Evolutionary conservation across 495 filamentous ascomycete genomes (phyloP).

Genomic region (Penicillium salamii): DNA sequence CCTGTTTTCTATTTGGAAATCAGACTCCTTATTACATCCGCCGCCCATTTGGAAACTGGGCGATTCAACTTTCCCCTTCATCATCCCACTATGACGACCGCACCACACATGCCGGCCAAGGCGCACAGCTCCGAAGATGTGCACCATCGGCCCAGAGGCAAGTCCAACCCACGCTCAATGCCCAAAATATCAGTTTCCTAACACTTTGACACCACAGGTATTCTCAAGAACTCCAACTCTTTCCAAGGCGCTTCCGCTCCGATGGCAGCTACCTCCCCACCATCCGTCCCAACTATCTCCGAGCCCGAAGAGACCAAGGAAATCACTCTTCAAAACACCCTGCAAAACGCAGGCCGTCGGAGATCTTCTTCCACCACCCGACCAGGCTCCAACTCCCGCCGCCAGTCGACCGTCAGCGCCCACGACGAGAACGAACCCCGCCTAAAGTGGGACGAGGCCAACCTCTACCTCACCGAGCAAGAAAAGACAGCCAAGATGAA

Average conservation of each 20-base stretch:
- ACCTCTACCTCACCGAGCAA: constrained; percentile 93
- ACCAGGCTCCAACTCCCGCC: constrained; percentile 59
- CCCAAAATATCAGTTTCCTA: not conserved
- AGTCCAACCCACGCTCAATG: constrained; percentile 8
- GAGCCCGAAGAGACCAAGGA: constrained; percentile 63
- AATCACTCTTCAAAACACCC: constrained; percentile 86
- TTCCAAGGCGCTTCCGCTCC: constrained; percentile 9
- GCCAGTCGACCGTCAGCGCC: constrained; percentile 55
- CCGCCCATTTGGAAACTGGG: constrained; percentile 23
- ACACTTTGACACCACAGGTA: constrained; percentile 54
- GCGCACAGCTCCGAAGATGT: constrained; percentile 36
- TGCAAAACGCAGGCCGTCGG: constrained; percentile 88
- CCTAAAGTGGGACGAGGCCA: constrained; percentile 97
- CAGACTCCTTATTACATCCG: constrained; percentile 10
- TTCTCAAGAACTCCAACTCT: constrained; percentile 82
- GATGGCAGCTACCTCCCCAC: constrained; percentile 19
- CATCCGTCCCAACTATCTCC: constrained; percentile 24
- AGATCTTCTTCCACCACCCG: constrained; percentile 71
- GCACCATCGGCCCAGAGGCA: constrained; percentile 75
- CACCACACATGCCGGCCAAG: constrained; percentile 33
- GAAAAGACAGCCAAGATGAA: constrained; percentile 96
- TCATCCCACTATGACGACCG: constrained; percentile 28
- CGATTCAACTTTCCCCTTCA: constrained; percentile 8
- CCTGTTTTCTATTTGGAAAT: not conserved
- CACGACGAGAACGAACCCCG: constrained; percentile 62